These are phyloP conservation scores for Cutaneotrichosporon sp. DNA, from an alignment of 1,284 basidiomycete species.

Conservation along the genomic window DNA sequence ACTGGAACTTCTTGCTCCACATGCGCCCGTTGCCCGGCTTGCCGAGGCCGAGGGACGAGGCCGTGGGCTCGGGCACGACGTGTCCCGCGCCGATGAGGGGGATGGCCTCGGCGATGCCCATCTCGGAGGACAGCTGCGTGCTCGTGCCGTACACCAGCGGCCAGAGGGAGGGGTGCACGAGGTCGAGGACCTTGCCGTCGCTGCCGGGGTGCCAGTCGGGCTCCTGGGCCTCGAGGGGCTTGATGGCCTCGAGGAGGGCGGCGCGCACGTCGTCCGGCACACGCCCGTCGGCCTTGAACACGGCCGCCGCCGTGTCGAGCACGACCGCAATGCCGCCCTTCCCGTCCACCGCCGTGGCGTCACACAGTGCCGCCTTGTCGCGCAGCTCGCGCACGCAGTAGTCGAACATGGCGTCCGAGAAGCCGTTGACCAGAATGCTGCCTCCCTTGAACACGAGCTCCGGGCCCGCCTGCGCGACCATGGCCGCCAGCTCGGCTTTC, in stretches of 20 bases:
- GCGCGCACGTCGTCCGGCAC: background rate
- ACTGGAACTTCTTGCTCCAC: conserved; percentile 12
- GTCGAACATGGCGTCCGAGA: conserved; percentile 12
- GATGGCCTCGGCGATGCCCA: background rate
- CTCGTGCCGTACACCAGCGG: conserved; percentile 12
- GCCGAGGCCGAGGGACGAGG: background rate
- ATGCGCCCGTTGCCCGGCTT: background rate
- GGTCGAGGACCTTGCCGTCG: conserved; percentile 13
- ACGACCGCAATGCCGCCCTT: background rate
- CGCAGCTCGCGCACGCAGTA: conserved; percentile 11
- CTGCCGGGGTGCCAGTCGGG: conserved; percentile 16
- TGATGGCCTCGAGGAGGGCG: background rate
- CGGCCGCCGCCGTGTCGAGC: conserved; percentile 8
- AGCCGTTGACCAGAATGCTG: background rate
- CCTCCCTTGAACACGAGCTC: no score
- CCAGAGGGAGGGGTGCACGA: conserved; percentile 16
- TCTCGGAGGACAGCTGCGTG: background rate
- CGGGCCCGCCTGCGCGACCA: background rate
- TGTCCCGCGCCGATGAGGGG: conserved; percentile 1
- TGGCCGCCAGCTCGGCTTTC: conserved; percentile 11
- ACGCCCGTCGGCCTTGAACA: conserved; percentile 8
- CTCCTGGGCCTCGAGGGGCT: conserved; percentile 3
- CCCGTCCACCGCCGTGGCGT: no score
- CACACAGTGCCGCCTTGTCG: conserved; percentile 9
- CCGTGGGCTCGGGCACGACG: background rate